phyloP scores from a whole-genome alignment of 2,329 filamentous ascomycete genomes.

The Didymella lethalis region DNA sequence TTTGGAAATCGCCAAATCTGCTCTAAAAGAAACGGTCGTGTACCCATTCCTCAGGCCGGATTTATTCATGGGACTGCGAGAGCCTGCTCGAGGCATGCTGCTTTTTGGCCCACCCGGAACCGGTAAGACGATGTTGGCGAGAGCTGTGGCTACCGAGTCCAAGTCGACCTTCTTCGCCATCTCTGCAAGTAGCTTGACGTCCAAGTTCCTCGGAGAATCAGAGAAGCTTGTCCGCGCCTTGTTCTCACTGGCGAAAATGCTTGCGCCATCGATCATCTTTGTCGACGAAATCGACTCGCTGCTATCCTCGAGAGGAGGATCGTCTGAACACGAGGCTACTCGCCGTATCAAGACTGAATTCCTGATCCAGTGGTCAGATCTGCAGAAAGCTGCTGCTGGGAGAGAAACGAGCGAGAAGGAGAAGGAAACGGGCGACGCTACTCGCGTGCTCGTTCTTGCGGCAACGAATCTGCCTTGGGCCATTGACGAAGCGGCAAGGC shows the following conservation, averaged over 20 bases:
- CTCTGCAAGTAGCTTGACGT: slow-evolving; percentile 90
- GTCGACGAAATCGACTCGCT: slow-evolving; percentile 98
- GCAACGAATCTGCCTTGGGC: slow-evolving; percentile 98
- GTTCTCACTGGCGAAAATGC: slow-evolving; percentile 84
- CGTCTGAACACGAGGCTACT: slow-evolving; percentile 90
- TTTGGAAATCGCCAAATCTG: slow-evolving; percentile 86
- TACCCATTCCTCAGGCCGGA: slow-evolving; percentile 96
- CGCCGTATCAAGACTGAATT: slow-evolving; percentile 97
- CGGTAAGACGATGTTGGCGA: slow-evolving; percentile 96
- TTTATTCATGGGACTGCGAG: slow-evolving; percentile 91
- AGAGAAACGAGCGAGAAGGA: slow-evolving; percentile 73
- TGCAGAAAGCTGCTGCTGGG: slow-evolving; percentile 90
- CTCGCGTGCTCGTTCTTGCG: slow-evolving; percentile 87
- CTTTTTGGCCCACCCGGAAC: slow-evolving; percentile 97
- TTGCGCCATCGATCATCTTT: slow-evolving; percentile 96
- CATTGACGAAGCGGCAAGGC: slow-evolving; percentile 91
- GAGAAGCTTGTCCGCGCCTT: slow-evolving; percentile 95
- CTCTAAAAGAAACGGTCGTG: slow-evolving; percentile 92
- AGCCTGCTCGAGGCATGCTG: slow-evolving; percentile 93
- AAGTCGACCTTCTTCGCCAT: slow-evolving; percentile 97
- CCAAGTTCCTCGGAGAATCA: slow-evolving; percentile 94
- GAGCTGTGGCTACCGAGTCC: slow-evolving; percentile 93
- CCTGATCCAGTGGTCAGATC: slow-evolving; percentile 94
- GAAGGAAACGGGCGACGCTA: slow-evolving; percentile 79
- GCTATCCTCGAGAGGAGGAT: slow-evolving; percentile 81